phyloP scores from a whole-genome alignment of 768 basidiomycete species.

The Lactarius akahatsu region DNA sequence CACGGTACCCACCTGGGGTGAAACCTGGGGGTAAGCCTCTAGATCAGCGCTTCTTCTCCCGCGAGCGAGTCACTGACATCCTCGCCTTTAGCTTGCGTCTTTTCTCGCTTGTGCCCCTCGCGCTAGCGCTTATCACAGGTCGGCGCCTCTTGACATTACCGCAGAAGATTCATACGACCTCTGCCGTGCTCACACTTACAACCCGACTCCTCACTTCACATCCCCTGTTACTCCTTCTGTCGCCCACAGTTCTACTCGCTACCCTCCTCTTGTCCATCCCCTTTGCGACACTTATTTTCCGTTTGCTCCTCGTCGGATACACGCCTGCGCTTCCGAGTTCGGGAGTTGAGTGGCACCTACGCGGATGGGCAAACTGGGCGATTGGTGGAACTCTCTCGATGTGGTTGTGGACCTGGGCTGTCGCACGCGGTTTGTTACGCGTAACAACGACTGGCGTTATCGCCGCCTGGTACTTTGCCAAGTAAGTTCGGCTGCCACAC shows the following conservation, averaged over 20 bases:
- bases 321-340: slow-evolving; percentile 38
- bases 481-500: slow-evolving; percentile 41
- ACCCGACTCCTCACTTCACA: slow-evolving; percentile 69
- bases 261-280: slow-evolving; percentile 73
- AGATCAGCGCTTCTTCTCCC: background rate
- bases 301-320: slow-evolving; percentile 72
- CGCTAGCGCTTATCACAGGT: slow-evolving; percentile 66
- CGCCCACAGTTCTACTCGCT: slow-evolving; percentile 66
- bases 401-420: slow-evolving; percentile 76
- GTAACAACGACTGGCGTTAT: slow-evolving; percentile 80
- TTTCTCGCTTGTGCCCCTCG: slow-evolving; percentile 73
- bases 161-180: slow-evolving; percentile 64
- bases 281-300: slow-evolving; percentile 74
- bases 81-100: slow-evolving; percentile 57
- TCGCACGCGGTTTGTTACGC: slow-evolving; percentile 75
- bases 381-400: slow-evolving; percentile 50
- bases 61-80: background rate
- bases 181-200: slow-evolving; percentile 54
- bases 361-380: slow-evolving; percentile 75
- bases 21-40: slow-evolving; percentile 67
- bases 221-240: slow-evolving; percentile 73
- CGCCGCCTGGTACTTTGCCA: slow-evolving; percentile 87
- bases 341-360: slow-evolving; percentile 51
- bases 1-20: slow-evolving; percentile 72
- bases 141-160: slow-evolving; percentile 72